Evolutionary conservation across 2,329 filamentous ascomycete species (phyloP).

Genomic region (Fusarium temperatum): DNA sequence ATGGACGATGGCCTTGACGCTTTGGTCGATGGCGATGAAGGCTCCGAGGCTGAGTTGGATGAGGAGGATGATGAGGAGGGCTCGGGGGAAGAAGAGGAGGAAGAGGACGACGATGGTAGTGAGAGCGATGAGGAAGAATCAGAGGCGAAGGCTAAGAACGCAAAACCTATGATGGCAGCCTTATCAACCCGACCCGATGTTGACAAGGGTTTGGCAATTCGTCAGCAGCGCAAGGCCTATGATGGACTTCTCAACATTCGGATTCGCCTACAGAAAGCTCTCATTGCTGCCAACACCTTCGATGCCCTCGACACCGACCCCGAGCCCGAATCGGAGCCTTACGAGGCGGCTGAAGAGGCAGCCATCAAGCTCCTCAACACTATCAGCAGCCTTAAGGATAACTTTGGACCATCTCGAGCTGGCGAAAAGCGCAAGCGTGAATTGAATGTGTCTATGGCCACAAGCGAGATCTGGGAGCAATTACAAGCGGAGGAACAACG

Average conservation of each 20-base stretch:
- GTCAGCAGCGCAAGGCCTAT: constrained; percentile 84
- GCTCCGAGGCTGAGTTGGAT: constrained; percentile 48
- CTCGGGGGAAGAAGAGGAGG: constrained; percentile 48
- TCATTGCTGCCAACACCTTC: constrained; percentile 83
- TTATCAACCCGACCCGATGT: constrained; percentile 64
- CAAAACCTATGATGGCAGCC: constrained; percentile 47
- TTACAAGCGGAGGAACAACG: constrained; percentile 73
- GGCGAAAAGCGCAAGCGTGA: constrained; percentile 70
- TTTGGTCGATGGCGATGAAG: constrained; percentile 44
- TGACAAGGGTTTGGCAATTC: constrained; percentile 86
- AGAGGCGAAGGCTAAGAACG: constrained; percentile 39
- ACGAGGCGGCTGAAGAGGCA: constrained; percentile 82
- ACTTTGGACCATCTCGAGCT: constrained; percentile 61
- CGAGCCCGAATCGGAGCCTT: constrained; percentile 61
- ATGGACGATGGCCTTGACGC: constrained; percentile 51
- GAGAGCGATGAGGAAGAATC: constrained; percentile 48
- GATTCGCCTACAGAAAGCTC: constrained; percentile 91
- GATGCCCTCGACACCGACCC: constrained; percentile 54
- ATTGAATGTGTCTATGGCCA: constrained; percentile 64
- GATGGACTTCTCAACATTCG: constrained; percentile 89
- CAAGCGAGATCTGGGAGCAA: constrained; percentile 74
- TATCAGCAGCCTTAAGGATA: constrained; percentile 74
- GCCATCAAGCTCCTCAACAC: constrained; percentile 87
- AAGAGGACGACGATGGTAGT: constrained; percentile 51
- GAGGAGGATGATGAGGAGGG: constrained; percentile 49